These are phyloP conservation scores for Xerophyta viscosa DNA, from an alignment of 106 monocot genomes.

Conservation along the genomic window DNA sequence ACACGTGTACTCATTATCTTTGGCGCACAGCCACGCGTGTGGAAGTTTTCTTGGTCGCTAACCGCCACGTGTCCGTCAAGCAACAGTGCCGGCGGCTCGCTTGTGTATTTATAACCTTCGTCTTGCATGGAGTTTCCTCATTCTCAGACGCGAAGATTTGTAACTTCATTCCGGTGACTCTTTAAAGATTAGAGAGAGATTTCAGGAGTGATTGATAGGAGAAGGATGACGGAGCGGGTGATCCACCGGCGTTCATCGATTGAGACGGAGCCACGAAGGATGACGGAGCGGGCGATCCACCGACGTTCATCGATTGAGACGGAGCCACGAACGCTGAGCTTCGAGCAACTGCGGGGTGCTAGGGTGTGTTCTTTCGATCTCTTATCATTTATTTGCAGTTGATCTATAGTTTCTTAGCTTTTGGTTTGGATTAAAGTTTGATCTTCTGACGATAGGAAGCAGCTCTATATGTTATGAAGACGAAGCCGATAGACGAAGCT, in stretches of 20 bases:
- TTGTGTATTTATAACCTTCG: too few relatives aligned
- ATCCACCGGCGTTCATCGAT: neutral
- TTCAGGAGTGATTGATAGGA: neutral
- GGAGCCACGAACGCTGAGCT: constrained; percentile 35
- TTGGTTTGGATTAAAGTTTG: neutral
- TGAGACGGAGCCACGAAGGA: too few relatives aligned
- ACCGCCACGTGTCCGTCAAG: too few relatives aligned
- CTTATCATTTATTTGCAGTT: neutral
- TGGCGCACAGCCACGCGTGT: too few relatives aligned
- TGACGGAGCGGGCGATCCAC: constrained; percentile 4
- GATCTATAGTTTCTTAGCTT: too few relatives aligned
- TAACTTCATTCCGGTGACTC: neutral
- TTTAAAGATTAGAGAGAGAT: neutral
- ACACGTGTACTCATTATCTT: too few relatives aligned
- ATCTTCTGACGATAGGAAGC: constrained; percentile 23
- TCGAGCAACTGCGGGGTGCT: constrained; percentile 36
- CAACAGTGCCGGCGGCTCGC: too few relatives aligned
- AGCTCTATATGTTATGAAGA: constrained; percentile 36
- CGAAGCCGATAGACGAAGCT: constrained; percentile 33
- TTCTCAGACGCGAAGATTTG: neutral
- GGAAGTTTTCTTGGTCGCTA: too few relatives aligned
- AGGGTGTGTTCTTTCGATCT: constrained; percentile 21
- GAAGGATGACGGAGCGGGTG: neutral
- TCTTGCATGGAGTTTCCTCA: neutral
- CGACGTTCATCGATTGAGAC: constrained; percentile 30